These are phyloP conservation scores for Hordeum pubiflorum DNA, from an alignment of 202 grass and related monocot species.

Conservation along the genomic window DNA sequence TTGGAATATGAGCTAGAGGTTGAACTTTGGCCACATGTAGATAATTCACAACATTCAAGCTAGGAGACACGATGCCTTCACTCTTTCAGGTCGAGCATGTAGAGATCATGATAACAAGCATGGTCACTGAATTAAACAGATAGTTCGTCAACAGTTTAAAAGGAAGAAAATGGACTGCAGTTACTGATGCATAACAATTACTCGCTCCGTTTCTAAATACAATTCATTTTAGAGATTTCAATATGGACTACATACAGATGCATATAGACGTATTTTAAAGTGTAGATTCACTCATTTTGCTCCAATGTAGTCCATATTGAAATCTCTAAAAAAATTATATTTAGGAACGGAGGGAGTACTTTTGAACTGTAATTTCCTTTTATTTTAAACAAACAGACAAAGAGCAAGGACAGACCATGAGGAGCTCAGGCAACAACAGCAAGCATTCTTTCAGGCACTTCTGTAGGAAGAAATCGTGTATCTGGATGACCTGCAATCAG, in stretches of 20 bases:
- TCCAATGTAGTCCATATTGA: too few relatives aligned
- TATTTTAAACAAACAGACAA: slow-evolving; percentile 3
- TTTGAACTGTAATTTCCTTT: slow-evolving; percentile 3
- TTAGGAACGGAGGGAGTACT: not conserved
- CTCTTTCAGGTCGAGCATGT: not conserved
- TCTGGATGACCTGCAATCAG: slow-evolving; percentile 78
- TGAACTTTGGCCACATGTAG: not conserved
- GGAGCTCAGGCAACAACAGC: slow-evolving; percentile 81
- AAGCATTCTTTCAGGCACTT: slow-evolving; percentile 99
- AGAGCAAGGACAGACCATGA: slow-evolving; percentile 47
- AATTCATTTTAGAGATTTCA: too few relatives aligned
- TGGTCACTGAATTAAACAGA: not conserved
- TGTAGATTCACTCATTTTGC: too few relatives aligned
- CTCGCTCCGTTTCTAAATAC: too few relatives aligned
- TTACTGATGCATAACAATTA: not conserved
- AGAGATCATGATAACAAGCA: not conserved
- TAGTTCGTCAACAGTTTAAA: not conserved
- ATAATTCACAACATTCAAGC: not conserved
- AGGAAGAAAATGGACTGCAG: not conserved
- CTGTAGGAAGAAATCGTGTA: slow-evolving; percentile 90
- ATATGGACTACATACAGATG: too few relatives aligned
- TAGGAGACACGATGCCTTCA: not conserved
- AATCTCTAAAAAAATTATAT: too few relatives aligned
- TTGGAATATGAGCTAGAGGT: not conserved
- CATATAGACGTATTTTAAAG: too few relatives aligned